A percentile compares a stretch with the other conserved stretches of the same genome.
Evolutionary conservation across 352 stramenopile genomes (phyloP).

Genomic region (Phytophthora hibernalis): DNA sequence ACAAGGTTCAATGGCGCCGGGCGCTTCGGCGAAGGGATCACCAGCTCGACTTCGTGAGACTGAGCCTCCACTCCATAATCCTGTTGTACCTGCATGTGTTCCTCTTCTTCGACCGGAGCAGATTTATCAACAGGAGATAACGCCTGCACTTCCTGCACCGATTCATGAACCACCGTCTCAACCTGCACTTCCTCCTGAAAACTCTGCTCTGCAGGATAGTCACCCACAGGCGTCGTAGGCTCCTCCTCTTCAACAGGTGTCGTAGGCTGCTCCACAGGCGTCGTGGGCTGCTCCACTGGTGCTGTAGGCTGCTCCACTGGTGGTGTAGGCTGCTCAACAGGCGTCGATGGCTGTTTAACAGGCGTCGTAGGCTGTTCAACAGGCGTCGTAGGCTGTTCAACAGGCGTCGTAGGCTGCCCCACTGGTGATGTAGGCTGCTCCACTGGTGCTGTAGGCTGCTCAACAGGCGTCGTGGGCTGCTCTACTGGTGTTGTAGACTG

Average conservation of each 20-base stretch:
- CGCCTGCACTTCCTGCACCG: conserved; percentile 2
- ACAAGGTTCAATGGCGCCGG: conserved; percentile 33
- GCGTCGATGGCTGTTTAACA: not conserved
- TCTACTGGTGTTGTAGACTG: too few relatives aligned
- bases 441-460: conserved; percentile 1
- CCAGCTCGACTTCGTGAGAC: conserved; percentile 26
- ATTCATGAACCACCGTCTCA: conserved; percentile 2
- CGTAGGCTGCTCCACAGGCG: conserved; percentile 1
- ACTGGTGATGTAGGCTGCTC: conserved; percentile 2
- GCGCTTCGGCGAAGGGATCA: conserved; percentile 36
- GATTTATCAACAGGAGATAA: not conserved
- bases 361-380: conserved; percentile 4
- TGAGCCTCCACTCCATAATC: conserved; percentile 16
- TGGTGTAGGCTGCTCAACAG: conserved; percentile 6
- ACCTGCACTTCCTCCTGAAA: conserved; percentile 26
- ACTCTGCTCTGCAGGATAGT: conserved; percentile 15
- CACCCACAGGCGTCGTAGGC: conserved; percentile 6
- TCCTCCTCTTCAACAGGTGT: conserved; percentile 21
- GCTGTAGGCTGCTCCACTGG: conserved; percentile 1
- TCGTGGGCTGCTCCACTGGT: conserved; percentile 1
- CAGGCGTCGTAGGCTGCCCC: conserved; percentile 7
- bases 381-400: conserved; percentile 1
- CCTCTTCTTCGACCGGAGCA: conserved; percentile 3
- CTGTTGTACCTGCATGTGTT: not conserved
- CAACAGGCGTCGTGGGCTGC: not conserved